Evolutionary conservation across 78 protist species (phyloP), one percentile per base, ranked within the genome.

Genomic region (Tieghemostelium lacteum): DNA sequence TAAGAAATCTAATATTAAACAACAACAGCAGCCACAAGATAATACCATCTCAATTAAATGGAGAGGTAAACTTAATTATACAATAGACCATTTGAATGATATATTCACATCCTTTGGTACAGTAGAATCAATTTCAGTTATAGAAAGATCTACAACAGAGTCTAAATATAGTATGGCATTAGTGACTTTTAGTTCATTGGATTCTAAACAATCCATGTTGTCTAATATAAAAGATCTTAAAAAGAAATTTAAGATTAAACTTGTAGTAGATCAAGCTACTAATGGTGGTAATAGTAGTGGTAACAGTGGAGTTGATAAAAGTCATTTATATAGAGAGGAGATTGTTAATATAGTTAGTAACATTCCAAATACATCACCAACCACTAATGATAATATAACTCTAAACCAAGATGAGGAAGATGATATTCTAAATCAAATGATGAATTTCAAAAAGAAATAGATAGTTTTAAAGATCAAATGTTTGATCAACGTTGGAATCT

Each of bases 41-140:
- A 54, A 31, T 24, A 45, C 63, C n/a, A 36, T 80, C 1, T 33
- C 17, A 65, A 34, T 80, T 24, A 80, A 67, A 66, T 80, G 88
- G 88, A 64, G 17, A 28, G 12, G 33, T 0, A 66, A 67, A 22
- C 29, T 80, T 1, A 70, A 57, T 7, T 80, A 66, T 66, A 64
- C 45, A 3, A 34, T 66, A 55, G 88, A 80, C 50, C 3, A 28
- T 10, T 14, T 80, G 8, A 2, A 20, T 2, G 76, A 80, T 66
- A 39, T 80, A 33, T 42, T 80, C 14, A 39, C 76, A 2, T 49
- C 66, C 22, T 80, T 45, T 55, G 88, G 88, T 55, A 19, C 26
- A 4, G 67, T 80, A 2, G 70, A 55, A 39, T 29, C 88, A 6
- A 24, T 80, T 39, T 19, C 73, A 24, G 55, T 80, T 16, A 34